Evolutionary conservation across 129 eudicot genomes (phyloP).

Genomic region (Logfia minima): DNA sequence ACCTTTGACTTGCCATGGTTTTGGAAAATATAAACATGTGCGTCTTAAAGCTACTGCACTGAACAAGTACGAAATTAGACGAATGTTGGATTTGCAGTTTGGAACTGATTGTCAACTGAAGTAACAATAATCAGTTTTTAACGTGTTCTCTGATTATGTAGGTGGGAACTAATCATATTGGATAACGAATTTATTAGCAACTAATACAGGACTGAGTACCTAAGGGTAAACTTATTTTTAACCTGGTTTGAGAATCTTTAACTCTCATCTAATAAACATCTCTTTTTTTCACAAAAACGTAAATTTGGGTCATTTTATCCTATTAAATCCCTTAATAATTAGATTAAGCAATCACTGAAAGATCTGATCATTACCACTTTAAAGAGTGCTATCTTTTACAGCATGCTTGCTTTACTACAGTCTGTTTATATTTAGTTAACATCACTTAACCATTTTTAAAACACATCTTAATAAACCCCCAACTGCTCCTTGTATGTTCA

Average conservation of each 20-base stretch:
- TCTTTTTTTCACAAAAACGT: not conserved
- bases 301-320: too few relatives aligned
- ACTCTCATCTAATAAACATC: not conserved
- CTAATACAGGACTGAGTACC: not conserved
- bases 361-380: not conserved
- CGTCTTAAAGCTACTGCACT: slow-evolving; percentile 56
- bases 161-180: not conserved
- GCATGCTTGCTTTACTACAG: not conserved
- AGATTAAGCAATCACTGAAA: not conserved
- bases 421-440: not conserved
- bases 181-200: not conserved
- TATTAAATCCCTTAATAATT: not conserved
- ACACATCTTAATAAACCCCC: not conserved
- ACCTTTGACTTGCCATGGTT: slow-evolving; percentile 51
- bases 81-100: slow-evolving; percentile 2
- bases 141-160: not conserved
- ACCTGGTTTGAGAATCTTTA: not conserved
- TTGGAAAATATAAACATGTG: slow-evolving; percentile 34
- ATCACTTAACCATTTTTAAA: not conserved
- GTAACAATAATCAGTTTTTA: not conserved
- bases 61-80: slow-evolving; percentile 41
- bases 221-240: not conserved
- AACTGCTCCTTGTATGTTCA: not conserved
- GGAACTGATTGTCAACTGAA: not conserved
- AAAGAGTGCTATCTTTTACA: not conserved